Evolutionary conservation across 306 rosid species (phyloP).

Genomic region (Hippophae rhamnoides): DNA sequence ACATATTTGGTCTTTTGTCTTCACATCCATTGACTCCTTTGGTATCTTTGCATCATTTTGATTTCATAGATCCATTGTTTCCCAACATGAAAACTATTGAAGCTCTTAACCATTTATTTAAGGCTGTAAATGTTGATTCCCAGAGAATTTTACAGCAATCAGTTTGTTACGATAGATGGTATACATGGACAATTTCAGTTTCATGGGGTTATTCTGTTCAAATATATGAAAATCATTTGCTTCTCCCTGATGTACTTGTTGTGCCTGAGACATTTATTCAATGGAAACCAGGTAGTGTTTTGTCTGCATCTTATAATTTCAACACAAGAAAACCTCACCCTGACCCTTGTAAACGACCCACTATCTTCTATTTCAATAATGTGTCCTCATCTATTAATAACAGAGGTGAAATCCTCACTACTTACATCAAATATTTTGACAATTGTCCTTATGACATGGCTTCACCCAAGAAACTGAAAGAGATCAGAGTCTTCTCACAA

Average conservation of each 20-base stretch:
- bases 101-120: constrained; percentile 50
- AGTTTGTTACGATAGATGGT: constrained; percentile 75
- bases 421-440: constrained; percentile 35
- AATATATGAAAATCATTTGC: constrained; percentile 33
- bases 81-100: constrained; percentile 54
- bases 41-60: constrained; percentile 69
- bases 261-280: constrained; percentile 60
- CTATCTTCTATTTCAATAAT: constrained; percentile 47
- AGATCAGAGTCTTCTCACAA: constrained; percentile 46
- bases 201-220: constrained; percentile 96
- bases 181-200: constrained; percentile 69
- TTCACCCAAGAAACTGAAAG: constrained; percentile 48
- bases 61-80: constrained; percentile 52
- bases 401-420: constrained; percentile 30
- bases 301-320: constrained; percentile 42
- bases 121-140: constrained; percentile 51
- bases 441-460: constrained; percentile 44
- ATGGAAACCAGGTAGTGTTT: constrained; percentile 39
- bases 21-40: constrained; percentile 74
- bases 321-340: constrained; percentile 34
- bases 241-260: constrained; percentile 40
- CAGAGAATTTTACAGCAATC: constrained; percentile 67
- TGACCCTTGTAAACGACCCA: constrained; percentile 60
- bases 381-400: constrained; percentile 18
- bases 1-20: constrained; percentile 66